Evolutionary conservation across 257 asterid species (phyloP), one percentile per base, ranked within the genome.

Genomic region (Solanum corneliomulleri): DNA sequence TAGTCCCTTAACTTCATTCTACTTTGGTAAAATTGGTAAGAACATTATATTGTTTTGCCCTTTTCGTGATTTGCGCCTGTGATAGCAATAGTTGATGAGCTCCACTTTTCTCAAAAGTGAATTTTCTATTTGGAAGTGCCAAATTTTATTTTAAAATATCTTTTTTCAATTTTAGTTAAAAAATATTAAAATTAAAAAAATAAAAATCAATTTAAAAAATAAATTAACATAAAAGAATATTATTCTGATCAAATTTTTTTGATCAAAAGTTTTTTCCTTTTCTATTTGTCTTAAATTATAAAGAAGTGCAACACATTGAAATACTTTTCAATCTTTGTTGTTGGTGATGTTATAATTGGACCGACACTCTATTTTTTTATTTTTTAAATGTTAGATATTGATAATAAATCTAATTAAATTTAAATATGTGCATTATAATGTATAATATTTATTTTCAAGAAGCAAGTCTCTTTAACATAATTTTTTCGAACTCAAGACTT

Each of bases 331-430:
- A 42, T 76, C 37, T 42, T 76, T 25, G 56, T 5, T 74, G 49
- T 74, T 56, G 66, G 66, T 42, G 83, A 76, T 77, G 33, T 42
- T 77, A n/a, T n/a, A 44, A 77, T 77, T 77, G 84, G 41, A 77
- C 84, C 64, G 82, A 75, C 82, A 69, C 41, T 9, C 16, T 62
- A 23, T 62, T 2, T 62, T 62, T 62, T 62, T 62, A 21, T 60
- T 62, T 62, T 7, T 10, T 23, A 0, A 21, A 21, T 21, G 68
- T 8, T 58, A 0, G 6, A 60, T 21, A 10, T 60, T 60, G 1
- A 0, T 62, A 4, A 9, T 23, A n/a, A 13, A n/a, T n/a, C 0
- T 62, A n/a, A 62, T n/a, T 62, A 62, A 62, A 62, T 64, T n/a
- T 64, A 11, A 0, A 58, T 58, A 21, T 9, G 6, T 21, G 9